Percentiles rank a stretch among this genome's conserved stretches.
Conservation (phyloP, 768 basidiomycete genomes). For the Terana coerulea region DNA sequence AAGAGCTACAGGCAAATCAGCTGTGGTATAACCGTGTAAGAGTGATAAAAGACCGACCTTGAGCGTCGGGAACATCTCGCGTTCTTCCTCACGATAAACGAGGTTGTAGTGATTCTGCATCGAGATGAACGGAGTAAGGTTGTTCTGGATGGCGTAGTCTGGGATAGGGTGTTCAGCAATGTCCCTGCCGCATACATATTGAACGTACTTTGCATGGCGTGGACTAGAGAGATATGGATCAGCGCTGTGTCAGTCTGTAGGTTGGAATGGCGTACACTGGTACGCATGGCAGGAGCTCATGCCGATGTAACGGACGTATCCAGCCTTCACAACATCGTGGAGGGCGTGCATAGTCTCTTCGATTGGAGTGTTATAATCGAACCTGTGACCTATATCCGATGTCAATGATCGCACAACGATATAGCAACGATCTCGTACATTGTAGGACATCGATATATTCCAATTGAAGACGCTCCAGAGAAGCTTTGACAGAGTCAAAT, state of each 20-base stretch:
- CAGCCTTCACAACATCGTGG: conserved; percentile 43
- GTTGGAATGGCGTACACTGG: conserved; percentile 23
- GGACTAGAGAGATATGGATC: conserved; percentile 20
- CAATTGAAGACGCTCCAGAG: conserved; percentile 62
- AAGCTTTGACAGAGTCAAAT: conserved; percentile 61
- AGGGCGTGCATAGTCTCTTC: conserved; percentile 45
- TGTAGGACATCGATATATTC: conserved; percentile 79
- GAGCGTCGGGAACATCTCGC: conserved; percentile 36
- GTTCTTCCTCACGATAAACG: conserved; percentile 43
- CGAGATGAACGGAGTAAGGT: conserved; percentile 38
- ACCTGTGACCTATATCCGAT: conserved; percentile 29
- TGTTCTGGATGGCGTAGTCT: conserved; percentile 14
- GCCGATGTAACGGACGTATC: conserved; percentile 40
- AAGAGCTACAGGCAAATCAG: conserved; percentile 19
- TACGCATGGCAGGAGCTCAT: conserved; percentile 36
- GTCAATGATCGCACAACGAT: conserved; percentile 22
- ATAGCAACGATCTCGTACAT: conserved; percentile 36
- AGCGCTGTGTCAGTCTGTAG: background rate
- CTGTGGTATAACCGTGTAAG: background rate
- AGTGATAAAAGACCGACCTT: conserved; percentile 16
- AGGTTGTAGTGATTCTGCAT: conserved; percentile 45
- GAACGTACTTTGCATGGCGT: conserved; percentile 30
- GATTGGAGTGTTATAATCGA: conserved; percentile 37
- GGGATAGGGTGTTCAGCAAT: too few species aligned
- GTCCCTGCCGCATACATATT: background rate